Evolutionary conservation across 805 yeast genomes (phyloP).

Genomic region (Zygosaccharomyces pseudorouxii): DNA sequence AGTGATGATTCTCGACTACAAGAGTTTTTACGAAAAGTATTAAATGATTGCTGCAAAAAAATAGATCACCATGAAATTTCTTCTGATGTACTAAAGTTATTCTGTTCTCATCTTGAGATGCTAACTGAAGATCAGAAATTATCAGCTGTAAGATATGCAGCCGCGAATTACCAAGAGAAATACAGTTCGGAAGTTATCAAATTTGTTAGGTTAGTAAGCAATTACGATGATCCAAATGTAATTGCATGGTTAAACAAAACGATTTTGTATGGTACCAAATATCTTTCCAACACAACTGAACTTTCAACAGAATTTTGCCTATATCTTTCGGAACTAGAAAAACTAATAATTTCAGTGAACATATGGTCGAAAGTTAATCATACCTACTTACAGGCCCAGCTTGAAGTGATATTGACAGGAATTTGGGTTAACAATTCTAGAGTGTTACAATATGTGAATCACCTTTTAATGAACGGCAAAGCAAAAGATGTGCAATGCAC

Average conservation of each 20-base stretch:
- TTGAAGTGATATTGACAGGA: constrained; percentile 53
- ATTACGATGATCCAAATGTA: constrained; percentile 19
- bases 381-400: constrained; percentile 53
- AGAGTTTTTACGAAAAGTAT: constrained; percentile 16
- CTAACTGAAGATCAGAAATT: constrained; percentile 23
- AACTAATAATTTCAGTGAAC: constrained; percentile 29
- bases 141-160: constrained; percentile 27
- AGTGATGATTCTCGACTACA: constrained; percentile 12
- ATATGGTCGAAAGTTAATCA: constrained; percentile 42
- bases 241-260: constrained; percentile 54
- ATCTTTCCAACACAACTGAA: constrained; percentile 46
- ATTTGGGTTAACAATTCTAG: constrained; percentile 43
- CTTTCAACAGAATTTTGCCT: constrained; percentile 28
- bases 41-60: constrained; percentile 8
- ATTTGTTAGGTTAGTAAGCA: constrained; percentile 19
- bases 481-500: constrained; percentile 39
- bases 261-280: constrained; percentile 56
- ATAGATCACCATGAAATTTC: constrained; percentile 10
- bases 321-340: constrained; percentile 36
- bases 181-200: constrained; percentile 30
- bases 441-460: constrained; percentile 44
- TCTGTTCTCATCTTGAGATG: constrained; percentile 7
- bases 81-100: constrained; percentile 11
- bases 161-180: constrained; percentile 28
- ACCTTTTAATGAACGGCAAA: constrained; percentile 39